These are phyloP conservation scores for Bjerkandera adusta DNA, from an alignment of 1,284 basidiomycete genomes.

Conservation along the genomic window DNA sequence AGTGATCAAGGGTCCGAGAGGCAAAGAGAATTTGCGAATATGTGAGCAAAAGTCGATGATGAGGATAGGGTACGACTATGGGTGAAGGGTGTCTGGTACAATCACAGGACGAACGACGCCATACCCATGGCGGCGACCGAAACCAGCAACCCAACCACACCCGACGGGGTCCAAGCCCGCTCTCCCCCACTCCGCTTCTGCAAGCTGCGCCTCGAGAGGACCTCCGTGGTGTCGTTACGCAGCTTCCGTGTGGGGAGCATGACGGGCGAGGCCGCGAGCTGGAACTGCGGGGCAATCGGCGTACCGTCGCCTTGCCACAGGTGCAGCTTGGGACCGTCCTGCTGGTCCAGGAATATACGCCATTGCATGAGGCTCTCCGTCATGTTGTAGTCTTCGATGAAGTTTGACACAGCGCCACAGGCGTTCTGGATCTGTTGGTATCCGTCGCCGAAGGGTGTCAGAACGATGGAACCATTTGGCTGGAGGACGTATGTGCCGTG, in stretches of 20 bases:
- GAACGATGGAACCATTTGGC: slow-evolving; percentile 73
- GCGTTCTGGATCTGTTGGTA: slow-evolving; percentile 91
- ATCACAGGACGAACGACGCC: slow-evolving; percentile 13
- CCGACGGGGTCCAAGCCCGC: slow-evolving; percentile 14
- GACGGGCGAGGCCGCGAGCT: slow-evolving; percentile 53
- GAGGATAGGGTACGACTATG: background rate
- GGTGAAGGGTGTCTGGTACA: slow-evolving; percentile 1
- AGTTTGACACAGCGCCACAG: slow-evolving; percentile 82
- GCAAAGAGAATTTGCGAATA: slow-evolving; percentile 8
- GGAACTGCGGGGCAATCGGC: slow-evolving; percentile 60
- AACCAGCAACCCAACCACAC: slow-evolving; percentile 12
- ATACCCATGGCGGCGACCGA: slow-evolving; percentile 13
- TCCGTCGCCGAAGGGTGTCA: slow-evolving; percentile 77
- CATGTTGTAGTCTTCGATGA: slow-evolving; percentile 79
- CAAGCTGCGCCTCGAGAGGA: slow-evolving; percentile 3
- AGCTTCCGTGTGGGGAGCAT: slow-evolving; percentile 62
- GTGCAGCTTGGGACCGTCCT: slow-evolving; percentile 59
- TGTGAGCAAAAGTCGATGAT: slow-evolving; percentile 8
- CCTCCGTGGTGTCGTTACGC: slow-evolving; percentile 39
- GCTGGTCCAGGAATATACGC: slow-evolving; percentile 58
- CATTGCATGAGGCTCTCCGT: slow-evolving; percentile 57
- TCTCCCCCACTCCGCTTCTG: slow-evolving; percentile 14
- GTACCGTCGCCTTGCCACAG: slow-evolving; percentile 65
- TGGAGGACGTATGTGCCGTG: slow-evolving; percentile 76
- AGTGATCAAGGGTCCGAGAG: slow-evolving; percentile 11